Evolutionary conservation across 2,329 filamentous ascomycete genomes (phyloP).

Genomic region (Trichoderma oligosporum): DNA sequence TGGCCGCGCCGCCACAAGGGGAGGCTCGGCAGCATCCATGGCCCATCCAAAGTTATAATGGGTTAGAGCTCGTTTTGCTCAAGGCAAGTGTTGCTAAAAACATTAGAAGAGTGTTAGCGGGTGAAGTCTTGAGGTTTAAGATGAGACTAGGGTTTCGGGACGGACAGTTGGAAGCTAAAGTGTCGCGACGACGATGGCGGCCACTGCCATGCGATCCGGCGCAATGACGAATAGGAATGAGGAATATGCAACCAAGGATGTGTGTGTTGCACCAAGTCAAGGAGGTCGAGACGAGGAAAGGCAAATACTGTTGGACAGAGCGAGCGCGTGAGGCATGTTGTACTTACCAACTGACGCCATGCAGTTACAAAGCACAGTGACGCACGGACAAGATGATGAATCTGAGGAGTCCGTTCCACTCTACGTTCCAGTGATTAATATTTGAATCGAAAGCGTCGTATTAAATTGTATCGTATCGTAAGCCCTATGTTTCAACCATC

Average conservation of each 20-base stretch:
- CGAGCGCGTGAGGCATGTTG: conserved; percentile 7
- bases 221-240: background rate
- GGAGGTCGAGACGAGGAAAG: background rate
- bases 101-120: background rate
- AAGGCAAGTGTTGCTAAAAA: conserved; percentile 13
- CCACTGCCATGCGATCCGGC: background rate
- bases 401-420: background rate
- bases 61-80: conserved; percentile 21
- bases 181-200: background rate
- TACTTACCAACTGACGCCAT: conserved; percentile 20
- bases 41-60: conserved; percentile 17
- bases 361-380: background rate
- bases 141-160: background rate
- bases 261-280: conserved; percentile 2
- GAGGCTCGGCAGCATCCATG: conserved; percentile 26
- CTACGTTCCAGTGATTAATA: background rate
- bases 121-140: background rate
- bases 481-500: background rate
- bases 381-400: background rate
- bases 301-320: conserved; percentile 10
- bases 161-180: background rate
- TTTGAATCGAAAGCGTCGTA: background rate
- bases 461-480: background rate
- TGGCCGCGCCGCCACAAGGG: conserved; percentile 21
- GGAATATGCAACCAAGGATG: background rate